Conservation (phyloP, 805 yeast species). For the Metschnikowia corniflorae region DNA sequence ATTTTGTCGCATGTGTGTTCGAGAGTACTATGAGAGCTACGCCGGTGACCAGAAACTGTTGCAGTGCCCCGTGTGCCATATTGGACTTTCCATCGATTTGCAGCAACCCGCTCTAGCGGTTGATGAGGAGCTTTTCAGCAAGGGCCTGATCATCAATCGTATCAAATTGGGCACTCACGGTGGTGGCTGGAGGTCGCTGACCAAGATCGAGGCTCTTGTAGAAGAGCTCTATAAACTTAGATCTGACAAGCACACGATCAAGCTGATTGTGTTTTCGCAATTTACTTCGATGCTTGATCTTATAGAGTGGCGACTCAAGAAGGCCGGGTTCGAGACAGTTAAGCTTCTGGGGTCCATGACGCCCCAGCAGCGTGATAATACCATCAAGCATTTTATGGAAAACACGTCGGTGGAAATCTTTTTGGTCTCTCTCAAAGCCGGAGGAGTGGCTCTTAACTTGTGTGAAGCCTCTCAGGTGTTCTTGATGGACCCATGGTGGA, state of each 20-base stretch:
- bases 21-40: conserved; percentile 82
- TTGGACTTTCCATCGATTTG: conserved; percentile 85
- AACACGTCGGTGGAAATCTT: conserved; percentile 91
- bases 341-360: conserved; percentile 96
- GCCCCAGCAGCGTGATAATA: conserved; percentile 89
- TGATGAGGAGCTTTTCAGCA: conserved; percentile 54
- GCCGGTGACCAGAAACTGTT: conserved; percentile 57
- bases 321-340: conserved; percentile 94
- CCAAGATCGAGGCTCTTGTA: conserved; percentile 93
- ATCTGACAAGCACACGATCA: conserved; percentile 83
- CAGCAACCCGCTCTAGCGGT: conserved; percentile 82
- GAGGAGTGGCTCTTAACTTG: conserved; percentile 95
- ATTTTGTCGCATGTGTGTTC: conserved; percentile 89
- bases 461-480: conserved; percentile 98
- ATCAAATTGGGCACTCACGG: conserved; percentile 67
- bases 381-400: conserved; percentile 88
- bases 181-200: conserved; percentile 89
- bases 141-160: conserved; percentile 76
- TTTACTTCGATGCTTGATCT: conserved; percentile 95
- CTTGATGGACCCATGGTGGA: conserved; percentile 98
- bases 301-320: conserved; percentile 89
- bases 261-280: conserved; percentile 95
- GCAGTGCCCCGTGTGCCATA: conserved; percentile 95
- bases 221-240: conserved; percentile 87
- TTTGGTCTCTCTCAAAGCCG: conserved; percentile 92